phyloP scores from a whole-genome alignment of 2,329 filamentous ascomycete genomes.

The Penicillium rolfsii region DNA sequence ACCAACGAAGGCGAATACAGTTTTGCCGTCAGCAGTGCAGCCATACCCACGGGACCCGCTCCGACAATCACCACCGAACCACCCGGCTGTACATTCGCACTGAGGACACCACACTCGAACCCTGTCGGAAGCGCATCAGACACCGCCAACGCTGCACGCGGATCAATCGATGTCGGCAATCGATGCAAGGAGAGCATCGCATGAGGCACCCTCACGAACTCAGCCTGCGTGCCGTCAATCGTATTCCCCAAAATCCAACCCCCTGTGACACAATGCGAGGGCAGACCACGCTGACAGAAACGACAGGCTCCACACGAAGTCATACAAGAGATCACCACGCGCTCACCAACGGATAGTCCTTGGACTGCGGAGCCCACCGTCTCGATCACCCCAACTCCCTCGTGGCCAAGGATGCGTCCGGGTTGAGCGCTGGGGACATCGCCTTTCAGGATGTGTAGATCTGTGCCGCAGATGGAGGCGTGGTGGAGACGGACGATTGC shows the following conservation, averaged over 20 bases:
- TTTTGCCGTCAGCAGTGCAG: conserved; percentile 57
- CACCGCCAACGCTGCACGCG: conserved; percentile 53
- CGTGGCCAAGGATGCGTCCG: conserved; percentile 57
- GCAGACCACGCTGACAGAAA: conserved; percentile 56
- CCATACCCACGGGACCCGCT: conserved; percentile 60
- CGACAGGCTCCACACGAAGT: conserved; percentile 56
- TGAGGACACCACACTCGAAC: conserved; percentile 58
- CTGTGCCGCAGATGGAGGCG: conserved; percentile 58
- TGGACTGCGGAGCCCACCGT: conserved; percentile 51
- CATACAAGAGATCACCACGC: conserved; percentile 58
- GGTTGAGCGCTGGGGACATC: conserved; percentile 54
- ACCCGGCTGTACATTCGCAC: conserved; percentile 57
- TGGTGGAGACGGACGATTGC: conserved; percentile 55
- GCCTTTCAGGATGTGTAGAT: conserved; percentile 60
- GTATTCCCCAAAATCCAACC: conserved; percentile 61
- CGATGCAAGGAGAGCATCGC: conserved; percentile 55
- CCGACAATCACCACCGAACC: conserved; percentile 59
- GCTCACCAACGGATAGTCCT: conserved; percentile 55
- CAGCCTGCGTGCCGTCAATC: conserved; percentile 60
- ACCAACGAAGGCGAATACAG: conserved; percentile 58
- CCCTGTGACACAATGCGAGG: conserved; percentile 57
- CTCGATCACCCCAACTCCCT: conserved; percentile 57
- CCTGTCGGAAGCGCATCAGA: conserved; percentile 63
- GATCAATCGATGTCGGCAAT: conserved; percentile 49
- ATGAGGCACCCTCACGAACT: conserved; percentile 58